Evolutionary conservation across 2,329 filamentous ascomycete genomes (phyloP).

Genomic region (Aurifilum marmelostoma): DNA sequence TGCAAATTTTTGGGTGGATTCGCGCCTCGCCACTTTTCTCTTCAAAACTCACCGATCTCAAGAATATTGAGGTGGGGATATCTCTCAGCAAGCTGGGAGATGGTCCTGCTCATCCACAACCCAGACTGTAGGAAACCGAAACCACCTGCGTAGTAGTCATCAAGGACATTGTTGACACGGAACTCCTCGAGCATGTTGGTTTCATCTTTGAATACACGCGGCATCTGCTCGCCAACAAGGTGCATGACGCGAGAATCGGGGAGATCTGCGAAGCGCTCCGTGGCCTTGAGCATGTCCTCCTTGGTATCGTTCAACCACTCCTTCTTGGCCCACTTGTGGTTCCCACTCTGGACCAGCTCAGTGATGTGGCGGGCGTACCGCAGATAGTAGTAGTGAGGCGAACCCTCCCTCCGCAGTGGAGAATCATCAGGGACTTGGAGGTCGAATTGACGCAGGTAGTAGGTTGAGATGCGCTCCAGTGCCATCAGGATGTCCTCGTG

Average conservation of each 20-base stretch:
- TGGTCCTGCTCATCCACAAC: not conserved
- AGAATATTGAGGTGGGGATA: constrained; percentile 40
- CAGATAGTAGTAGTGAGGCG: not conserved
- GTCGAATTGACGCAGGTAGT: constrained; percentile 13
- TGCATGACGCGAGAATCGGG: constrained; percentile 33
- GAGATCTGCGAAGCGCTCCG: not conserved
- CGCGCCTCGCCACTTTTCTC: not conserved
- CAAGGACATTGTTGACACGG: not conserved
- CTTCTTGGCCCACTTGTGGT: constrained; percentile 10
- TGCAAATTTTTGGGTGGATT: not conserved
- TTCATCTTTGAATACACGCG: constrained; percentile 37
- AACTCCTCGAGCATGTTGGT: constrained; percentile 38
- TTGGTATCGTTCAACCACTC: constrained; percentile 21
- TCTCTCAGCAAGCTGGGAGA: constrained; percentile 38
- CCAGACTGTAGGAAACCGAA: constrained; percentile 7
- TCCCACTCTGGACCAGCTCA: not conserved
- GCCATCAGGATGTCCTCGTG: not conserved
- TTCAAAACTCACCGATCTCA: constrained; percentile 35
- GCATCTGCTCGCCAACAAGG: constrained; percentile 38
- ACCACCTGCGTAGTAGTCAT: constrained; percentile 10
- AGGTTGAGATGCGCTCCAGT: constrained; percentile 1
- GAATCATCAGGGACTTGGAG: not conserved
- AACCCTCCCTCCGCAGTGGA: not conserved
- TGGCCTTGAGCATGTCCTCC: constrained; percentile 22
- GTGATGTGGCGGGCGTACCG: constrained; percentile 2